Conservation (phyloP, 164 flowering plant species). For the Tetracentron sinense region DNA sequence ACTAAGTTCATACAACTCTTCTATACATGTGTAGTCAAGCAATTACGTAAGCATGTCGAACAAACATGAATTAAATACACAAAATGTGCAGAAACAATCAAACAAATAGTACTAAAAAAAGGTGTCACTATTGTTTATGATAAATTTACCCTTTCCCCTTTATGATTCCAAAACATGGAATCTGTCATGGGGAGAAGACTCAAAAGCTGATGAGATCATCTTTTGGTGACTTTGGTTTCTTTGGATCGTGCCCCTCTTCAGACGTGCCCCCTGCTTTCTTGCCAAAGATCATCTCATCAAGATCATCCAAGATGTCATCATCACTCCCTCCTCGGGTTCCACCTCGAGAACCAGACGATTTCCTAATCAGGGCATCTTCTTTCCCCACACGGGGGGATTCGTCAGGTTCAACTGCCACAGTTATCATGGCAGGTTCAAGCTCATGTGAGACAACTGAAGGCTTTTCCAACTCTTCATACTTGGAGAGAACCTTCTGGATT, state of each 20-base stretch:
- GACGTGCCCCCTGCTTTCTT: slow-evolving; percentile 64
- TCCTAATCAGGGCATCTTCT: slow-evolving; percentile 71
- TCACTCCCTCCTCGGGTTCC: slow-evolving; percentile 46
- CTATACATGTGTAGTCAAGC: no score
- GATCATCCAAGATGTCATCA: slow-evolving; percentile 89
- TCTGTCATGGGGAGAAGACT: slow-evolving; percentile 8
- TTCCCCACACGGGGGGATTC: slow-evolving; percentile 68
- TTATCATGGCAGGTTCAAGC: slow-evolving; percentile 90
- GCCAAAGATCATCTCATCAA: slow-evolving; percentile 97
- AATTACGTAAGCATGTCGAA: no score
- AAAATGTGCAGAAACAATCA: no score
- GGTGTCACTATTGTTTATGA: no score
- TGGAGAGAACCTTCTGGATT: slow-evolving; percentile 70
- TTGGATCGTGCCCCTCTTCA: slow-evolving; percentile 45
- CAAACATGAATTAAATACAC: no score
- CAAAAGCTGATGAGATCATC: slow-evolving; percentile 78
- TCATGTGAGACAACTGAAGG: slow-evolving; percentile 36
- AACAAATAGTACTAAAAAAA: no score
- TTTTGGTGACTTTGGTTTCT: slow-evolving; percentile 52
- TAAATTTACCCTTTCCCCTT: no score
- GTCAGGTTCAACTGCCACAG: slow-evolving; percentile 84
- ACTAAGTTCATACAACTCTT: no score
- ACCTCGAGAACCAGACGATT: slow-evolving; percentile 50
- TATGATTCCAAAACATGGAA: slow-evolving; percentile 5
- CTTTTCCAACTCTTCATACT: slow-evolving; percentile 64